Base-by-base conservation (phyloP, 2,329 filamentous ascomycete species). In the Bipolaris cookei region DNA sequence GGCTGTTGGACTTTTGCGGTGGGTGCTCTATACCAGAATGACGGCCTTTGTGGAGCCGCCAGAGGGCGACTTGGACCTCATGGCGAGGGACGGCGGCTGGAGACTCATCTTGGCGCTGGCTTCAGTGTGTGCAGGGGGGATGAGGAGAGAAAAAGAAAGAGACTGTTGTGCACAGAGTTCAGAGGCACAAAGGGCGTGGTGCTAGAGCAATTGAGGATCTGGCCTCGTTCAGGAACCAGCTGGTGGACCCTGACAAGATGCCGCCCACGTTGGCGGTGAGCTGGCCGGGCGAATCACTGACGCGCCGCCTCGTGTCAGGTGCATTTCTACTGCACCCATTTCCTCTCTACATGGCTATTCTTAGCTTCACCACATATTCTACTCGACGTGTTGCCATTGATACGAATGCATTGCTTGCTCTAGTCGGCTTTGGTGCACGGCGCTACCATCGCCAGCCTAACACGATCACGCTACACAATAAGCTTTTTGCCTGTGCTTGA, bases 21-120 rank as follows among this genome's bases (percentile, higher is more conserved):
- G 25, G 53, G 66, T 62, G 51, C 50, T 62, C 76, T 83, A 73
- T 84, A 97, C 93, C 83, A 98, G 82, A 79, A 98, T 97, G 68
- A 97, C 89, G 67, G 94, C 94, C 82, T 97, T 98, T 76, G 93
- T 97, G 64, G 88, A 84, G 63, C 71, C 70, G 34, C 68, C 67
- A 37, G 68, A 62, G 23, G 67, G 68, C 41, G 73, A 70, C 65
- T 74, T 76, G 59, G 73, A 65, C 62, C 74, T 66, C 60, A 70
- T 51, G 47, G 72, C 66, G 56, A 76, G 72, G 20, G 73, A 75
- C 28, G 73, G 74, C 16, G 70, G 73, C 51, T 76, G 74, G 32
- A 76, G 67, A 64, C 74, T 76, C 73, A 76, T 76, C 37, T 46
- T 69, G 64, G 51, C 11, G 20, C 16, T 32, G 37, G 43, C 20